Percentiles rank a stretch among this genome's conserved stretches.
Conservation (phyloP, 2,329 filamentous ascomycete species). For the Neophaeococcomyces aloes region DNA sequence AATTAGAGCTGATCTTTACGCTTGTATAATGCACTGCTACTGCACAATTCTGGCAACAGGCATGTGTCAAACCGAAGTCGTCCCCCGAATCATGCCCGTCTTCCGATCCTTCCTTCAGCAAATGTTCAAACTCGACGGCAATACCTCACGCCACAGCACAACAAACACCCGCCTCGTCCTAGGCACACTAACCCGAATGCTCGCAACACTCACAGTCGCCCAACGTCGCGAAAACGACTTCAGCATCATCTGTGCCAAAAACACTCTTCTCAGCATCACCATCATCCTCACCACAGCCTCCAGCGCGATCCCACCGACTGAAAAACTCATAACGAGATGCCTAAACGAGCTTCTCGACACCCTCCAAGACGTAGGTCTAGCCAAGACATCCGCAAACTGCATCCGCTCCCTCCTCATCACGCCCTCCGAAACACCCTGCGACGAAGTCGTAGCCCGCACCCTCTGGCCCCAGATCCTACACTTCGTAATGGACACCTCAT, state of each 20-base stretch:
- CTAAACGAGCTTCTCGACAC: slow-evolving; percentile 77
- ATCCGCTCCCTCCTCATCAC: slow-evolving; percentile 70
- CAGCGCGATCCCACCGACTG: slow-evolving; percentile 61
- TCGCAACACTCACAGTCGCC: slow-evolving; percentile 52
- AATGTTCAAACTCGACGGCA: slow-evolving; percentile 28
- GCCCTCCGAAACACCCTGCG: slow-evolving; percentile 49
- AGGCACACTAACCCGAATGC: slow-evolving; percentile 70
- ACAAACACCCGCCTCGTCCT: slow-evolving; percentile 59
- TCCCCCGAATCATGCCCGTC: slow-evolving; percentile 81
- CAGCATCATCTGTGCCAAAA: slow-evolving; percentile 82
- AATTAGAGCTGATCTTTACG: slow-evolving; percentile 91
- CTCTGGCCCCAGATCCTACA: slow-evolving; percentile 64
- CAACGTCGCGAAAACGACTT: slow-evolving; percentile 51
- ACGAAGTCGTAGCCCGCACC: slow-evolving; percentile 63
- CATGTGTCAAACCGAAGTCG: slow-evolving; percentile 74
- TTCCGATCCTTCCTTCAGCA: slow-evolving; percentile 81
- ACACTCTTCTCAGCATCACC: slow-evolving; percentile 76
- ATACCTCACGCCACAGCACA: slow-evolving; percentile 34
- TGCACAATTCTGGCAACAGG: slow-evolving; percentile 82
- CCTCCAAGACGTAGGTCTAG: slow-evolving; percentile 48
- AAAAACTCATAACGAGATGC: slow-evolving; percentile 64
- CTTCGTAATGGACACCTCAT: slow-evolving; percentile 57
- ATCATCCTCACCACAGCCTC: slow-evolving; percentile 76
- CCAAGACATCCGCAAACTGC: slow-evolving; percentile 83
- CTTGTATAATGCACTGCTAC: slow-evolving; percentile 94